Base-by-base conservation (phyloP, 2,329 filamentous ascomycete genomes). In the Ophiocordyceps camponoti-saundersi region DNA sequence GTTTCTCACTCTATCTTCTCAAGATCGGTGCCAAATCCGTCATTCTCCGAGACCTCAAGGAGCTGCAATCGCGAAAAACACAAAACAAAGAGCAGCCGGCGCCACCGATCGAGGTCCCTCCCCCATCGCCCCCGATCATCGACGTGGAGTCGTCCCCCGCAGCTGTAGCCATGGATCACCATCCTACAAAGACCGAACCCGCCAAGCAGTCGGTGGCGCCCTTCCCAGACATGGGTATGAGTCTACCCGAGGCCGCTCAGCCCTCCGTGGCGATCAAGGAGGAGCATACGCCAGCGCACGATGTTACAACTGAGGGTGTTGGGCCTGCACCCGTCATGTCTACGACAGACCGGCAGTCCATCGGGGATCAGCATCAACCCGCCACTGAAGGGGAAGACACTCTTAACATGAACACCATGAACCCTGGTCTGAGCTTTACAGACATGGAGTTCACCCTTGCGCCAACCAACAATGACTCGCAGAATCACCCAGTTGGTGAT, bases 371-470 rank as follows among this genome's bases (percentile, higher is more conserved):
- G n/a, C 51, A 53, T 46, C 53, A 26, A 20, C 12, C 53, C 18
- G 46, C 53, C 4, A 45, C 53, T 1, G 49, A 48, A 3, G 51
- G 50, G 8, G 48, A 49, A 22, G 52, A 52, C 10, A 47, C 52
- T 15, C 10, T 40, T 7, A 21, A 20, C n/a, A 40, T 53, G 5
- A 49, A 46, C 20, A 6, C 26, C 5, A 46, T 54, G 44, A 44
- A 61, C 44, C 57, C 65, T n/a, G 66, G 68, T 46, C 62, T 69
- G 8, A 68, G 68, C 50, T 77, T 76, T 52, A 76, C 73, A 15
- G 65, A 76, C 51, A 76, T 76, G 71, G 66, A 72, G 34, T 77
- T 77, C 51, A 68, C 70, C 0, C 61, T 76, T 5, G 73, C 69
- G 2, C 69, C 72, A 1, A 51, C 65, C 10, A 62, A 59, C 44